Percentiles rank a stretch among this genome's conserved stretches.
Conservation (phyloP, 305 asterid genomes). For the Salvia sclarea region DNA sequence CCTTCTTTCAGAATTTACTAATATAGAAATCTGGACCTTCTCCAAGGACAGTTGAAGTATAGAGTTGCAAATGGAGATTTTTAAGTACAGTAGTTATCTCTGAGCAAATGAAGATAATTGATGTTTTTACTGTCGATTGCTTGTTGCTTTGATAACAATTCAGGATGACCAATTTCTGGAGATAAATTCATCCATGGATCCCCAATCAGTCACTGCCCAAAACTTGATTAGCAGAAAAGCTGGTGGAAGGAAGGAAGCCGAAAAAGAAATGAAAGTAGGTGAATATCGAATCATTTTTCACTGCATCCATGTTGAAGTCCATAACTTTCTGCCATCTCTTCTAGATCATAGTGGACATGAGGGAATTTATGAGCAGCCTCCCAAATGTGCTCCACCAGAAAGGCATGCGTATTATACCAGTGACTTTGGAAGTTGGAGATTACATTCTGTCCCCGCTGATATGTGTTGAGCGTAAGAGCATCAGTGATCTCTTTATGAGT, state of each 20-base stretch:
- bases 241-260: constrained; percentile 86
- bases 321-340: constrained; percentile 27
- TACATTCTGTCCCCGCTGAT: constrained; percentile 90
- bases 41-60: not conserved
- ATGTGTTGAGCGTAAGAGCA: constrained; percentile 95
- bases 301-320: not conserved
- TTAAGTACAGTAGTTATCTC: not conserved
- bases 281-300: constrained; percentile 25
- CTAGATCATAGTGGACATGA: constrained; percentile 98
- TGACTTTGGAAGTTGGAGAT: constrained; percentile 95
- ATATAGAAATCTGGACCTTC: not conserved
- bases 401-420: constrained; percentile 91
- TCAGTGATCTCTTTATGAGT: constrained; percentile 84
- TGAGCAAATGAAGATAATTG: not conserved
- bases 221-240: constrained; percentile 84
- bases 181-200: constrained; percentile 56
- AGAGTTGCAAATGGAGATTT: not conserved
- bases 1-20: not conserved
- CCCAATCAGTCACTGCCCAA: constrained; percentile 61
- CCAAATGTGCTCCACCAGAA: constrained; percentile 95
- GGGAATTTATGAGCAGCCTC: constrained; percentile 99
- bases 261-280: constrained; percentile 79
- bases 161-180: constrained; percentile 72
- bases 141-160: constrained; percentile 34
- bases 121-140: constrained; percentile 22